Base-by-base conservation (phyloP, 805 yeast species). In the Yamadazyma kitorensis region DNA sequence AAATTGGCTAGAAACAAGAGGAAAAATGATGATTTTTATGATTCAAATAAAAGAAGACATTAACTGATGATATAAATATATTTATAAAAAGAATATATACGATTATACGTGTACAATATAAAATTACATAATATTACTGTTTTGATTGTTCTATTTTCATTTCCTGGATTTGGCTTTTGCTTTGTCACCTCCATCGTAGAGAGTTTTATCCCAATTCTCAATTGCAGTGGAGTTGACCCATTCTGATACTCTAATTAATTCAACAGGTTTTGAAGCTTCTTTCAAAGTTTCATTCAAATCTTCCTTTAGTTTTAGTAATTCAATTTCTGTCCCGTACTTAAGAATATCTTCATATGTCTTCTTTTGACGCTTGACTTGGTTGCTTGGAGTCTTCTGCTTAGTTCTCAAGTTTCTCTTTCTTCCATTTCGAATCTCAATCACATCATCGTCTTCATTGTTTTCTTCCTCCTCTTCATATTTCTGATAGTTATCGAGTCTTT, bases 181-280 rank as follows among this genome's bases (percentile, higher is more conserved):
- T 41, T 54, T 57, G 39, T 62, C 70, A 4, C 70, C 73, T 11
- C 84, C 85, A 11, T 77, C 83, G 41, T 74, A 79, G 39, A 79
- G 76, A 0, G 71, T 57, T 39, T 68, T 65, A 4, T 78, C 84
- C 11, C 66, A 56, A 25, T 55, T 52, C 9, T 76, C 81, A 11
- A 70, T 43, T 1, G 86, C 84, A 12, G 67, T 57, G 6, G 77
- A 68, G 47, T 80, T 80, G 17, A 77, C 78, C 86, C 86, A 80
- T 37, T 74, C 77, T 2, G 68, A 49, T 20, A 78, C 76, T 33
- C 80, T 55, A 14, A 62, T 59, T 32, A 61, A 48, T 38, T 66
- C 76, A 34, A 70, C 59, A 15, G 70, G 68, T 10, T 57, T 51
- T 29, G 53, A 49, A 40, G 70, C 48, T 8, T 55, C 52, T 2